Conservation (phyloP, 345 rosid genomes). For the Citrus glauca region DNA sequence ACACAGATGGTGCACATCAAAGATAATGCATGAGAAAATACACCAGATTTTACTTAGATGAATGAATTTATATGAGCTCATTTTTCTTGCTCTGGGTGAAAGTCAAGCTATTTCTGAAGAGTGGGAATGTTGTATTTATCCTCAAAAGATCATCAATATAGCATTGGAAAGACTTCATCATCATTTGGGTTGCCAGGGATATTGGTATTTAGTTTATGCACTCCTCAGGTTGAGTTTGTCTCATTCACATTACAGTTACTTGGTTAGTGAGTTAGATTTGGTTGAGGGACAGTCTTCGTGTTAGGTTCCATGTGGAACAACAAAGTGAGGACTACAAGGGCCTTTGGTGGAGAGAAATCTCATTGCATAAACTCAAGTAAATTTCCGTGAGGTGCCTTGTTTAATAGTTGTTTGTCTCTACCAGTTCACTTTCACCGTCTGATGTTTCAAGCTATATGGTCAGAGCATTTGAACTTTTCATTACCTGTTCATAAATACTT, state of each 20-base stretch:
- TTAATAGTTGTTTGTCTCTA: neutral
- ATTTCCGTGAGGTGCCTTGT: neutral
- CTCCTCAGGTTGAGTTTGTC: neutral
- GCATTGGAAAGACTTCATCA: neutral
- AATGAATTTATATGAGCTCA: neutral
- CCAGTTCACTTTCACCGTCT: neutral
- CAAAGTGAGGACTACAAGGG: neutral
- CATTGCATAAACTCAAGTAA: neutral
- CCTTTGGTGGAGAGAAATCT: neutral
- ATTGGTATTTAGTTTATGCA: neutral
- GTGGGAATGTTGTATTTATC: neutral
- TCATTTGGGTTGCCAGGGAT: neutral
- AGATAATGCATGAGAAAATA: neutral
- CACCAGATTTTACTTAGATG: neutral
- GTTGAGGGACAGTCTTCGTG: neutral
- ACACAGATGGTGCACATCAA: neutral
- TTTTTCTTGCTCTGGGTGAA: neutral
- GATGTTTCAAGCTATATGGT: neutral
- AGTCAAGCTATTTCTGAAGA: neutral
- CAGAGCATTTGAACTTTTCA: neutral
- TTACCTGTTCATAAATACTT: neutral
- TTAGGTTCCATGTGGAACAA: neutral
- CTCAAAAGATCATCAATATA: neutral
- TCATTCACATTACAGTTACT: neutral
- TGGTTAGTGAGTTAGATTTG: neutral